Base-by-base conservation (phyloP, 495 filamentous ascomycete species). In the Astrothelium macrocarpum region DNA sequence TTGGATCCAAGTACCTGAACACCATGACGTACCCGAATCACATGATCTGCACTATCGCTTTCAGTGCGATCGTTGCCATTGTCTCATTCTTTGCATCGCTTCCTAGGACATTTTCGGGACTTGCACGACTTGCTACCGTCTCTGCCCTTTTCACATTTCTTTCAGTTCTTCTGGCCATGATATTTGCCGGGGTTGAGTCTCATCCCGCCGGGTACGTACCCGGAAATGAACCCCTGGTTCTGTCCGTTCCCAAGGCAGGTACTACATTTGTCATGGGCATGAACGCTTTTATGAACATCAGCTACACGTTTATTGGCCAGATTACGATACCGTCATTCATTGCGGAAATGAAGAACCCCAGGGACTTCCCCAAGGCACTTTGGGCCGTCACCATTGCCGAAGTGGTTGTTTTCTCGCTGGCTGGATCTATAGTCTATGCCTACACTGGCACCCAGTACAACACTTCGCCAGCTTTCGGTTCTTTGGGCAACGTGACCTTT, bases 301-400 rank as follows among this genome's bases (percentile, higher is more conserved):
- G 83, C 74, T 95, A 94, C 74, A 95, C 90, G 7, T 94, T 95
- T 75, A 94, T 95, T 66, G 90, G 90, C 2, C 90, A 95, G 72
- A 95, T 95, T 73, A 95, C 90, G 0, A 79, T 95, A 28, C 90
- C 90, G 1, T 89, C 85, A 68, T 95, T 95, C 78, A 95, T 95
- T 66, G 90, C 90, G 3, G 90, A 95, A 72, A 95, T 95, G 90
- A 85, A 84, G 71, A 82, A 94, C 39, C 90, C 90, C 0, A 81
- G 80, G 63, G 90, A 95, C 66, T 95, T 95, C 73, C 90, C 89
- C 71, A 95, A 95, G 74, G 90, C 90, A 26, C 80, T 95, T 1
- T 94, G 89, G 78, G 88, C 85, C 23, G 90, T 93, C 62, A 94
- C 90, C 36, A 89, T 94, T 60, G 85, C 86, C 61, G 90, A 95